Evolutionary conservation across 345 rosid genomes (phyloP), one percentile per base, ranked within the genome.

Genomic region (Rhodamnia argentea): DNA sequence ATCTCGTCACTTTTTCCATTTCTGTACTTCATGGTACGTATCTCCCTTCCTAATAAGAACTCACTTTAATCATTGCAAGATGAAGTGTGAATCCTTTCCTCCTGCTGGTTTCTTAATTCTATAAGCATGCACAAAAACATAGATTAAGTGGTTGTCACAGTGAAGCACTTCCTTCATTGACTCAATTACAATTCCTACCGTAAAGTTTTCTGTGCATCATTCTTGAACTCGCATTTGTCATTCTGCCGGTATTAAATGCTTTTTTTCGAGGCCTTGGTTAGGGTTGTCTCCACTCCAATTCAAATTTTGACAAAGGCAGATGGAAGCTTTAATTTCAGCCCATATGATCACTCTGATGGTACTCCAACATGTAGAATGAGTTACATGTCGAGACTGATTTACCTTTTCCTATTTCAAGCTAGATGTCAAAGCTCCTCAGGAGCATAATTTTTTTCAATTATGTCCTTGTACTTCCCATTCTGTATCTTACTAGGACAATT

Each of bases 21-120:
- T 47, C 3, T 87, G 51, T 87, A 85, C 87, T 87, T 87, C 87
- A 87, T 87, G 89, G 87, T 85, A 85, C 13, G 26, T 26, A 37
- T 37, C 81, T 37, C 26, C 81, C 2, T 37, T 70, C 16, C 20
- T 70, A 70, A 18, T 37, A 70, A 70, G 81, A 37, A 37, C 47
- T 37, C 26, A 10, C 47, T 37, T 18, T 37, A 70, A 24, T 70
- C 47, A 70, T 70, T 32, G 81, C 16, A 40, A 2, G 26, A 37
- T 37, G 26, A 37, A 70, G 47, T 70, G 47, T 9, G 47, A 11
- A 37, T 37, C 81, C 26, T 37, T 70, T 70, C 12, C 47, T 70
- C 47, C 47, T 37, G 81, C 47, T 37, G 81, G 47, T 70, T 70
- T 70, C 78, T 70, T 70, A 70, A 70, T 70, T 55, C 40, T 18